Evolutionary conservation across 169 alveolate species (phyloP).

Genomic region (Plasmodium chabaudi): DNA sequence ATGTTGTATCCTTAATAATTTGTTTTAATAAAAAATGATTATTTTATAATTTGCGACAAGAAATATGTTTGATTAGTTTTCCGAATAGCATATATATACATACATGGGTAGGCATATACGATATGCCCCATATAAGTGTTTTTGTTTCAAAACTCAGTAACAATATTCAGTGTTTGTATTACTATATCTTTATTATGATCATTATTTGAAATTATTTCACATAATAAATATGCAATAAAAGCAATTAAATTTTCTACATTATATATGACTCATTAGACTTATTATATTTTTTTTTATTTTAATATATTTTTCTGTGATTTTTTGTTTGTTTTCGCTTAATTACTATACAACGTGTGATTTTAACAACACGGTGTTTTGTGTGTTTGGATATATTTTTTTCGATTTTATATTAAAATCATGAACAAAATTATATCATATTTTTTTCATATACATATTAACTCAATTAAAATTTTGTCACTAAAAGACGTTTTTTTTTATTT

Average conservation of each 20-base stretch:
- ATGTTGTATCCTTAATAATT: neutral
- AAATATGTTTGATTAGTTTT: neutral
- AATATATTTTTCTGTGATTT: no score
- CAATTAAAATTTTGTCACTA: no score
- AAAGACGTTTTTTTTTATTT: no score
- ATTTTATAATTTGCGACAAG: neutral
- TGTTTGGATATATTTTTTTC: no score
- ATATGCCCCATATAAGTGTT: neutral
- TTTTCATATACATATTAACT: neutral
- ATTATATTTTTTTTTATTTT: no score
- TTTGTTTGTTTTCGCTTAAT: no score
- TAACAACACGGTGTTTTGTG: no score
- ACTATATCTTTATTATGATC: neutral
- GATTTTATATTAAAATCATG: no score
- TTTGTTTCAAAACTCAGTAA: neutral
- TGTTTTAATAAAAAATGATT: neutral
- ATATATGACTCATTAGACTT: no score
- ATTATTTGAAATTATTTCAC: conserved; percentile 17
- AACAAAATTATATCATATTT: neutral
- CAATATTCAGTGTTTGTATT: conserved; percentile 22
- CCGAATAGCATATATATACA: neutral
- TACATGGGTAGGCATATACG: conserved; percentile 1
- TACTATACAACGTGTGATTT: no score
- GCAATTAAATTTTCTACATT: no score
- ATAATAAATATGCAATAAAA: conserved; percentile 16